Evolutionary conservation across 2,329 filamentous ascomycete genomes (phyloP).

Genomic region (Sporothrix protearum): DNA sequence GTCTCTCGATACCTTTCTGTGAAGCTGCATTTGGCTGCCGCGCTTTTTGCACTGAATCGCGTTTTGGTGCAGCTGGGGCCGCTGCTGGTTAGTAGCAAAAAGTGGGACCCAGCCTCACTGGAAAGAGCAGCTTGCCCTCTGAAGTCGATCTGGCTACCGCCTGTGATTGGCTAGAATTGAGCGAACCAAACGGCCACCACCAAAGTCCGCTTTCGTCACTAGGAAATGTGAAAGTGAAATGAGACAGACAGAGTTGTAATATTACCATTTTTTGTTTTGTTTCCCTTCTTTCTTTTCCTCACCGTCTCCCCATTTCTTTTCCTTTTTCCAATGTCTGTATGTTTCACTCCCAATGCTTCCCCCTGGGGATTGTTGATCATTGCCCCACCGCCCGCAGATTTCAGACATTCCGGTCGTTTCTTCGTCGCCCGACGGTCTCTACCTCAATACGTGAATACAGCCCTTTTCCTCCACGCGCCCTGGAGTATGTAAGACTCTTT

Average conservation of each 20-base stretch:
- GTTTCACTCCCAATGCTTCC: background rate
- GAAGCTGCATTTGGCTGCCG: conserved; percentile 6
- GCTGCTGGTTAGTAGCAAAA: background rate
- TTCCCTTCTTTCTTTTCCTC: background rate
- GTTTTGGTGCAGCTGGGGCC: background rate
- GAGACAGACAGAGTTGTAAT: background rate
- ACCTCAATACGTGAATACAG: background rate
- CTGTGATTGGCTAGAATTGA: conserved; percentile 3
- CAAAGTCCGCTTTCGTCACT: background rate
- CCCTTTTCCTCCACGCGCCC: background rate
- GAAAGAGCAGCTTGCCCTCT: background rate
- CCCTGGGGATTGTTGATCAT: background rate
- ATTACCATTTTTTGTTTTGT: background rate
- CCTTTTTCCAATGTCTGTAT: background rate
- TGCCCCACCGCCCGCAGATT: background rate
- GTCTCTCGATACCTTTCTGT: background rate
- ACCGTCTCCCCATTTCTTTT: background rate
- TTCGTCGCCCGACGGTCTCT: background rate
- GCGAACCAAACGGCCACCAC: background rate
- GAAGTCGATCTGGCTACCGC: background rate
- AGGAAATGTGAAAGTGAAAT: background rate
- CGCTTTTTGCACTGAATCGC: conserved; percentile 16
- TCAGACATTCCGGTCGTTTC: background rate
- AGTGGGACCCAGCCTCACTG: background rate
- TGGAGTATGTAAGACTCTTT: too few species aligned